Percentiles rank a stretch among this genome's conserved stretches.
Conservation (phyloP, 495 filamentous ascomycete species). For the Endocarpon pusillum region DNA sequence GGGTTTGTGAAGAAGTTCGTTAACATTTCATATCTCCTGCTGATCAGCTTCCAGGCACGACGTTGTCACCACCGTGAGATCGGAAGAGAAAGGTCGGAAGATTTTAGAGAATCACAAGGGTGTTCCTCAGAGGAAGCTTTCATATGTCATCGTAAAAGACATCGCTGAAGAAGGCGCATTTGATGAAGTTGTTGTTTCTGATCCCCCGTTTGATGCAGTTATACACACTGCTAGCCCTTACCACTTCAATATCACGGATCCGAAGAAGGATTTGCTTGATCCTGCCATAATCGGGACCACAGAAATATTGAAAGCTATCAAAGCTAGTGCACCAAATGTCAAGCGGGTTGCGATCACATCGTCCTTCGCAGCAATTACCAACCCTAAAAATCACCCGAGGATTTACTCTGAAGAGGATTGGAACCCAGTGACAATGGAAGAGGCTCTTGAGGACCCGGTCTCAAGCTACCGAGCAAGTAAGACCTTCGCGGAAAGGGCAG, state of each 20-base stretch:
- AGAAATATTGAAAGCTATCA: constrained; percentile 57
- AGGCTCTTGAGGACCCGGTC: constrained; percentile 34
- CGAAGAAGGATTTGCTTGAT: constrained; percentile 66
- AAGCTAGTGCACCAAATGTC: constrained; percentile 55
- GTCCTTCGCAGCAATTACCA: constrained; percentile 64
- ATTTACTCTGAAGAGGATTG: constrained; percentile 59
- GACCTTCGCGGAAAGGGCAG: constrained; percentile 49
- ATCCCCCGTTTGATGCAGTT: constrained; percentile 66
- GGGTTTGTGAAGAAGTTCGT: constrained; percentile 18
- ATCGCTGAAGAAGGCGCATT: constrained; percentile 62
- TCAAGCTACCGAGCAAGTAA: constrained; percentile 57
- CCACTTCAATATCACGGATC: constrained; percentile 53
- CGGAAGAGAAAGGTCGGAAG: constrained; percentile 56
- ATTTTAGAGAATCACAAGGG: constrained; percentile 52
- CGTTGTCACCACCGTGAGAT: constrained; percentile 73
- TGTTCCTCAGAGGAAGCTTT: constrained; percentile 43
- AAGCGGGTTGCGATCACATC: constrained; percentile 74
- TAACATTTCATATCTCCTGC: neutral
- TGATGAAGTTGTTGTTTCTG: constrained; percentile 52
- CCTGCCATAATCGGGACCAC: constrained; percentile 77
- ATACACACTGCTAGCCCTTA: constrained; percentile 83
- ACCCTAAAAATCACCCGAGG: constrained; percentile 28
- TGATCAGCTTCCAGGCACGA: constrained; percentile 31
- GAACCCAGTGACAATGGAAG: constrained; percentile 66
- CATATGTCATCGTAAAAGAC: constrained; percentile 65